These are phyloP conservation scores for Haberlea rhodopensis DNA, from an alignment of 257 asterid species.

Conservation along the genomic window DNA sequence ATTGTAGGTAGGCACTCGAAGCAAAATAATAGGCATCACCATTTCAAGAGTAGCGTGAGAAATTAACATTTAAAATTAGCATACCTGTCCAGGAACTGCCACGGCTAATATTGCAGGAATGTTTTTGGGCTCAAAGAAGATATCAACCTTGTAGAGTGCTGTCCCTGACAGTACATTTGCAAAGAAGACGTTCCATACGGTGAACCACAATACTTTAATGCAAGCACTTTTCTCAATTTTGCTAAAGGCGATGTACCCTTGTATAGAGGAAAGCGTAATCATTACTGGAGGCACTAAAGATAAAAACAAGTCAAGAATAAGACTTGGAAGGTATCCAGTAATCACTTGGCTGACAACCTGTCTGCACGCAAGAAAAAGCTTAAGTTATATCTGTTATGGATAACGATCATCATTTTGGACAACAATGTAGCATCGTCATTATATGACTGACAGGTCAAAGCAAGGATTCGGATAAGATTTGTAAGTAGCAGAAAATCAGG, in stretches of 20 bases:
- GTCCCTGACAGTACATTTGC: slow-evolving; percentile 92
- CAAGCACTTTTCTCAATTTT: slow-evolving; percentile 92
- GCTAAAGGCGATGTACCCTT: slow-evolving; percentile 87
- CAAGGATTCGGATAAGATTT: background rate
- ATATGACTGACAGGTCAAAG: background rate
- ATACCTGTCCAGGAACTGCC: slow-evolving; percentile 98
- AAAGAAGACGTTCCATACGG: slow-evolving; percentile 90
- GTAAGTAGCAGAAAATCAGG: background rate
- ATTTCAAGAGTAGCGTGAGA: slow-evolving; percentile 2
- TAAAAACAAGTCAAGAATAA: slow-evolving; percentile 69
- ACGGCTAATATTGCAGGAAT: slow-evolving; percentile 76
- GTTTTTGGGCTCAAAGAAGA: slow-evolving; percentile 76
- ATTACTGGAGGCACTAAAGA: slow-evolving; percentile 72
- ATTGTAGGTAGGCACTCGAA: background rate
- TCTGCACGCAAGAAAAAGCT: slow-evolving; percentile 46
- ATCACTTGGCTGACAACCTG: slow-evolving; percentile 65
- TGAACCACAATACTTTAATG: slow-evolving; percentile 77
- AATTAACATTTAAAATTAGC: slow-evolving; percentile 13
- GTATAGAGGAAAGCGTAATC: slow-evolving; percentile 78
- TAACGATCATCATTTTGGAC: background rate
- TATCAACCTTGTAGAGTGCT: slow-evolving; percentile 58
- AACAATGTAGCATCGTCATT: background rate
- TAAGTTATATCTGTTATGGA: slow-evolving; percentile 13
- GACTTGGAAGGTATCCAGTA: slow-evolving; percentile 98
- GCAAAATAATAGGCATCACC: background rate